A percentile compares a stretch with the other conserved stretches of the same genome.
These are phyloP conservation scores for Lophiostoma macrostomum DNA, from an alignment of 495 filamentous ascomycete genomes.

Conservation along the genomic window DNA sequence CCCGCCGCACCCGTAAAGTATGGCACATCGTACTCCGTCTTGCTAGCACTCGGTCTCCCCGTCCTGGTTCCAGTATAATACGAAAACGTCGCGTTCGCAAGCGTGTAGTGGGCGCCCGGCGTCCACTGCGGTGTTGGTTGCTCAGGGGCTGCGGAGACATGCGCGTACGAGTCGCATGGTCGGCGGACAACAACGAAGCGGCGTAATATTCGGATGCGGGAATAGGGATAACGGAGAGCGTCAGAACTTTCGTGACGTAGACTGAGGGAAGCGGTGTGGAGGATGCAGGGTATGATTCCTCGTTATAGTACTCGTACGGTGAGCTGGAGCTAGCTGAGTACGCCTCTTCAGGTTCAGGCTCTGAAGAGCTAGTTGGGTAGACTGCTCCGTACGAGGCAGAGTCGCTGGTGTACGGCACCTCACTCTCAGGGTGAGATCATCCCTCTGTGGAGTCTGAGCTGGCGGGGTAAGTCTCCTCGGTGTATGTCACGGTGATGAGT, in stretches of 20 bases:
- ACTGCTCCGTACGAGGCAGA: too few relatives aligned
- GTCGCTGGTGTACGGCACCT: too few relatives aligned
- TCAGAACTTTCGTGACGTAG: not conserved
- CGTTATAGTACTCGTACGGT: not conserved
- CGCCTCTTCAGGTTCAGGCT: too few relatives aligned
- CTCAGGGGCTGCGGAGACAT: not conserved
- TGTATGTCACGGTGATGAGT: too few relatives aligned
- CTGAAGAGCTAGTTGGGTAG: too few relatives aligned
- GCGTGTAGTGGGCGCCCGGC: not conserved
- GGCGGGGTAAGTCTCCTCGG: not conserved
- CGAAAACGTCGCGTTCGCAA: not conserved
- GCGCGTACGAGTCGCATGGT: not conserved
- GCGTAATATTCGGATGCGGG: constrained; percentile 3
- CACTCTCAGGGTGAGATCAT: too few relatives aligned
- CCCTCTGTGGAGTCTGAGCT: not conserved
- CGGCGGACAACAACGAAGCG: not conserved
- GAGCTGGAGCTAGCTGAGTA: too few relatives aligned
- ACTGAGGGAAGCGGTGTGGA: not conserved
- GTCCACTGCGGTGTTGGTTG: not conserved
- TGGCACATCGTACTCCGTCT: not conserved
- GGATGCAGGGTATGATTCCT: not conserved
- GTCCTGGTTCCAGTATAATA: not conserved
- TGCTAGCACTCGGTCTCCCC: not conserved
- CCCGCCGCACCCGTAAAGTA: constrained; percentile 13
- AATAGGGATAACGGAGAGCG: constrained; percentile 6